These are phyloP conservation scores for Picochlorum sp. DNA, from an alignment of 139 green algal species.

Conservation along the genomic window DNA sequence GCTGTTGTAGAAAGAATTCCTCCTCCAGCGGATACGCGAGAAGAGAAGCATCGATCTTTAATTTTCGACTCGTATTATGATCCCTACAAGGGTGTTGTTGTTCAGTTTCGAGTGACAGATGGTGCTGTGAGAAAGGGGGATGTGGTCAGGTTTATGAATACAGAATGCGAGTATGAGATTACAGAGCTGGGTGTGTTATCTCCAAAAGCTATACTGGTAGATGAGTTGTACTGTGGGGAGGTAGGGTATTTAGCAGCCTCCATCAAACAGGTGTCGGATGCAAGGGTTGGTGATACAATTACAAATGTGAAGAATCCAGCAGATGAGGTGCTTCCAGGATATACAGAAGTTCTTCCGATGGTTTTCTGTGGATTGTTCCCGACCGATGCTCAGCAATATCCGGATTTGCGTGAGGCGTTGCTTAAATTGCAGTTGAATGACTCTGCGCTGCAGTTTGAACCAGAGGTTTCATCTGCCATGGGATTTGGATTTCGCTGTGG, in stretches of 20 bases:
- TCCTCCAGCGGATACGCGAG: constrained; percentile 54
- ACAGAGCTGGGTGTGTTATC: constrained; percentile 86
- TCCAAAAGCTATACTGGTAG: constrained; percentile 71
- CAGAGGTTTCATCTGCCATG: constrained; percentile 89
- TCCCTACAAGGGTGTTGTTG: constrained; percentile 77
- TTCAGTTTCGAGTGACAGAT: constrained; percentile 81
- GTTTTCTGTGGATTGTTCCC: constrained; percentile 98
- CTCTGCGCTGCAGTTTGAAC: constrained; percentile 84
- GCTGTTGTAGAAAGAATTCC: constrained; percentile 78
- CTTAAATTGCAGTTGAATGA: constrained; percentile 98
- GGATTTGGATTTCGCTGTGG: constrained; percentile 97
- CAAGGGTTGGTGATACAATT: constrained; percentile 94
- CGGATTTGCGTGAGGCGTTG: constrained; percentile 86
- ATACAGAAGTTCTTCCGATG: constrained; percentile 87
- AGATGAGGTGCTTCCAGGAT: constrained; percentile 46
- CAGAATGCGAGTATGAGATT: constrained; percentile 78
- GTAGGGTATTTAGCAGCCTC: constrained; percentile 84
- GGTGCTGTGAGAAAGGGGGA: constrained; percentile 69
- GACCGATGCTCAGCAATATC: constrained; percentile 64
- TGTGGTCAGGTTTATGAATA: constrained; percentile 84
- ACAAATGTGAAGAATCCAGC: constrained; percentile 55
- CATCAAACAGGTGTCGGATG: constrained; percentile 87
- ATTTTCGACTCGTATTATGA: constrained; percentile 99
- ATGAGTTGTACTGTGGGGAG: constrained; percentile 80
- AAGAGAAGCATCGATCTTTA: constrained; percentile 68